A percentile compares a stretch with the other conserved stretches of the same genome.
phyloP scores from a whole-genome alignment of 1,284 basidiomycete genomes.

The Ceratobasidium sp. region DNA sequence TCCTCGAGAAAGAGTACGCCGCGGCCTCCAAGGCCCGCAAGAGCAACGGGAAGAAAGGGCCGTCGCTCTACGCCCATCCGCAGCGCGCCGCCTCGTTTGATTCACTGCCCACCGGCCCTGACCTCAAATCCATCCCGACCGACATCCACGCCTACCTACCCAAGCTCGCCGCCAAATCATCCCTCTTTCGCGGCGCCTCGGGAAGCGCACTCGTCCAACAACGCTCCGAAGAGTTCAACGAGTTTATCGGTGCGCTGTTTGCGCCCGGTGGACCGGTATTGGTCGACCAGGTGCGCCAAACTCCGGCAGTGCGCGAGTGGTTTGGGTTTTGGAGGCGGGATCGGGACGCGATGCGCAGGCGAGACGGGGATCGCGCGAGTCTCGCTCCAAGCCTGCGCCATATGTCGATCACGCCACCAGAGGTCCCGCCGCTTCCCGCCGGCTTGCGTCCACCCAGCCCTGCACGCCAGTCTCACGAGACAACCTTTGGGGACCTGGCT shows the following conservation, averaged over 20 bases:
- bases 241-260: slow-evolving; percentile 48
- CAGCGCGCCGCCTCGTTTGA: slow-evolving; percentile 49
- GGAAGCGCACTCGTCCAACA: slow-evolving; percentile 45
- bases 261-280: slow-evolving; percentile 41
- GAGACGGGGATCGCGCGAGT: slow-evolving; percentile 41
- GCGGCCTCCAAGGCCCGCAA: slow-evolving; percentile 46
- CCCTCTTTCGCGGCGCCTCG: slow-evolving; percentile 47
- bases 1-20: slow-evolving; percentile 47
- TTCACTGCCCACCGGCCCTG: slow-evolving; percentile 49
- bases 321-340: slow-evolving; percentile 50
- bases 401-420: slow-evolving; percentile 33
- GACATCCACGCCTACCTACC: slow-evolving; percentile 48
- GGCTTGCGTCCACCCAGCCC: neutral
- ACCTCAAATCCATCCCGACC: slow-evolving; percentile 44
- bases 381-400: slow-evolving; percentile 7
- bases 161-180: slow-evolving; percentile 47
- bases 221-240: slow-evolving; percentile 48
- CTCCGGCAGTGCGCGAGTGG: slow-evolving; percentile 48
- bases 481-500: slow-evolving; percentile 37
- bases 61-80: slow-evolving; percentile 20
- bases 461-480: slow-evolving; percentile 23
- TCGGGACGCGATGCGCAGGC: slow-evolving; percentile 44
- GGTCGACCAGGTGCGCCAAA: slow-evolving; percentile 45
- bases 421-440: slow-evolving; percentile 30
- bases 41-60: slow-evolving; percentile 31